phyloP scores from a whole-genome alignment of 202 grass and related monocot species.

The Panicum hallii region DNA sequence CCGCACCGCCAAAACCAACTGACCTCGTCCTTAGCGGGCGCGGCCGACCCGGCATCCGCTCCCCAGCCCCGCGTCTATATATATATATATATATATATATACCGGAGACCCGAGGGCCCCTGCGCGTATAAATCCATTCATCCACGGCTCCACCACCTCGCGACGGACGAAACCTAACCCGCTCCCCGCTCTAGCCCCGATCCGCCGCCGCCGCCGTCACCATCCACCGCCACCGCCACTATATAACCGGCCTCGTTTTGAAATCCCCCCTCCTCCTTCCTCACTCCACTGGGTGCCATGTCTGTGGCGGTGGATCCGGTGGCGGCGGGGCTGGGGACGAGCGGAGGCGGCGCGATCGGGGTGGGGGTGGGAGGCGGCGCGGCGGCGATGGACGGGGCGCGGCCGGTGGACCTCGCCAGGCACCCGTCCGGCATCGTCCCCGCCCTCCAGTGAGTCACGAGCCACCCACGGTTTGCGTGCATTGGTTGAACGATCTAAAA shows the following conservation, averaged over 20 bases:
- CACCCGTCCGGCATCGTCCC: slow-evolving; percentile 35
- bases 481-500: background rate
- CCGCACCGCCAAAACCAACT: background rate
- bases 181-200: background rate
- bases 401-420: slow-evolving; percentile 1
- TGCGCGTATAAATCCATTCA: slow-evolving; percentile 20
- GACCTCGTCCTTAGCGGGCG: slow-evolving; percentile 40
- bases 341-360: background rate
- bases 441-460: slow-evolving; percentile 22
- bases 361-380: background rate
- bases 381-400: slow-evolving; percentile 3
- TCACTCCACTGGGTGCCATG: slow-evolving; percentile 17
- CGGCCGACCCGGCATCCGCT: slow-evolving; percentile 2
- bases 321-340: slow-evolving; percentile 35
- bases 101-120: background rate
- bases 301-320: slow-evolving; percentile 11
- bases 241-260: slow-evolving; percentile 40
- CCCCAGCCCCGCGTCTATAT: slow-evolving; percentile 5
- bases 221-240: background rate
- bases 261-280: background rate
- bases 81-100: slow-evolving; percentile 56
- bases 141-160: background rate
- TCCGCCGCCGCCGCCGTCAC: slow-evolving; percentile 28
- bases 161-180: slow-evolving; percentile 1
- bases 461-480: background rate